Percentiles rank a stretch among this genome's conserved stretches.
These are phyloP conservation scores for Hypoxylon sp. DNA, from an alignment of 2,329 filamentous ascomycete species.

Conservation along the genomic window DNA sequence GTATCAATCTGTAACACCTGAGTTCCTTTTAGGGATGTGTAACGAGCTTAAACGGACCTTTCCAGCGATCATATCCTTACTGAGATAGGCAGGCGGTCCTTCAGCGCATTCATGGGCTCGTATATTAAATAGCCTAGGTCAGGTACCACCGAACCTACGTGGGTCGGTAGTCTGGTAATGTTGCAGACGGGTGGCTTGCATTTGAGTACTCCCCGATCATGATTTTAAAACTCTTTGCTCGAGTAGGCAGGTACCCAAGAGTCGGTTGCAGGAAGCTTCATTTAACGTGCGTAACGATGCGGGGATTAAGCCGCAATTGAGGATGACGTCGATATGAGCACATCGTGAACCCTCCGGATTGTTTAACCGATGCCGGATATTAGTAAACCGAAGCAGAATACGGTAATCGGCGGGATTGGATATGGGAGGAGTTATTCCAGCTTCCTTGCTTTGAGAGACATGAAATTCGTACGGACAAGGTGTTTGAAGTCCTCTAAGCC, in stretches of 20 bases:
- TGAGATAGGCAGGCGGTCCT: slow-evolving; percentile 38
- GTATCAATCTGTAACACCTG: slow-evolving; percentile 10
- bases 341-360: not conserved
- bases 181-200: slow-evolving; percentile 40
- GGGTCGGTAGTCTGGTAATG: not conserved
- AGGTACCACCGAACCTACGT: slow-evolving; percentile 18
- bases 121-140: slow-evolving; percentile 27
- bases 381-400: not conserved
- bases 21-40: slow-evolving; percentile 5
- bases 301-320: slow-evolving; percentile 38
- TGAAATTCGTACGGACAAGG: not conserved
- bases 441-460: not conserved
- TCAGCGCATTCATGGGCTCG: slow-evolving; percentile 2
- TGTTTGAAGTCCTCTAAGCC: not conserved
- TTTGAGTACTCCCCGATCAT: slow-evolving; percentile 24
- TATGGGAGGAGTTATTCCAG: not conserved
- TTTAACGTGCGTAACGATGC: slow-evolving; percentile 36
- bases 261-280: slow-evolving; percentile 31
- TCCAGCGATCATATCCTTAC: slow-evolving; percentile 32
- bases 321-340: slow-evolving; percentile 34
- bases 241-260: slow-evolving; percentile 23
- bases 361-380: not conserved
- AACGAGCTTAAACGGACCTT: slow-evolving; percentile 14
- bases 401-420: not conserved
- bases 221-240: slow-evolving; percentile 4